A percentile compares a stretch with the other conserved stretches of the same genome.
Evolutionary conservation across 768 basidiomycete genomes (phyloP).

Genomic region (Clathrus columnatus): DNA sequence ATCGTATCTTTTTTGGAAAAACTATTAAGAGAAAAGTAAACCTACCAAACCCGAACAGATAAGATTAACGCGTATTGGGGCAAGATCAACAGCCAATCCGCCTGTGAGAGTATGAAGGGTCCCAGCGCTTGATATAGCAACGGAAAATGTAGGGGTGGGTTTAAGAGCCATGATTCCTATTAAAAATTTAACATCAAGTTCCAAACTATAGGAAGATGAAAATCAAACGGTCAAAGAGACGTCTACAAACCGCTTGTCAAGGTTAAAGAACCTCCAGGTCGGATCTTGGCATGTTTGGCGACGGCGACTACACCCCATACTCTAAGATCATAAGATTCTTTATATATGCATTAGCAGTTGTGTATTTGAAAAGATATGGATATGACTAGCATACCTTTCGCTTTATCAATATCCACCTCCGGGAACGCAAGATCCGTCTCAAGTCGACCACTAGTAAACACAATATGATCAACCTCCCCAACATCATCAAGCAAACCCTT

Average conservation of each 20-base stretch:
- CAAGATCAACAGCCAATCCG: slow-evolving; percentile 16
- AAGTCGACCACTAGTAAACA: background rate
- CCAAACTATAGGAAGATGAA: no score
- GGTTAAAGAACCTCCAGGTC: slow-evolving; percentile 10
- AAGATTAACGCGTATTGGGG: slow-evolving; percentile 15
- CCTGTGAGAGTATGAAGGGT: slow-evolving; percentile 12
- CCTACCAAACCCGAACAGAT: slow-evolving; percentile 13
- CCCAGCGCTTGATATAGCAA: slow-evolving; percentile 8
- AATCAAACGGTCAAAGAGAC: background rate
- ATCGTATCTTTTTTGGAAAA: background rate
- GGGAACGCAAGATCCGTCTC: no score
- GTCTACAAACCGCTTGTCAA: slow-evolving; percentile 9
- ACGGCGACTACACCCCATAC: slow-evolving; percentile 13
- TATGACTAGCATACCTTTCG: no score
- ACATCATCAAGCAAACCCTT: background rate
- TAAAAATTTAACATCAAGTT: background rate
- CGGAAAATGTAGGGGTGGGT: slow-evolving; percentile 9
- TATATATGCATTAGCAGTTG: no score
- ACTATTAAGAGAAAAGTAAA: background rate
- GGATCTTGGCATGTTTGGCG: slow-evolving; percentile 10
- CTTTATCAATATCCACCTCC: no score
- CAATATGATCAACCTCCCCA: background rate
- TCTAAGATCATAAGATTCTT: slow-evolving; percentile 12
- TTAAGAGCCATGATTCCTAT: slow-evolving; percentile 7
- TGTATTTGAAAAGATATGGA: no score